These are phyloP conservation scores for Isoetes engelmannii DNA, from an alignment of 83 land plant species.

Conservation along the genomic window DNA sequence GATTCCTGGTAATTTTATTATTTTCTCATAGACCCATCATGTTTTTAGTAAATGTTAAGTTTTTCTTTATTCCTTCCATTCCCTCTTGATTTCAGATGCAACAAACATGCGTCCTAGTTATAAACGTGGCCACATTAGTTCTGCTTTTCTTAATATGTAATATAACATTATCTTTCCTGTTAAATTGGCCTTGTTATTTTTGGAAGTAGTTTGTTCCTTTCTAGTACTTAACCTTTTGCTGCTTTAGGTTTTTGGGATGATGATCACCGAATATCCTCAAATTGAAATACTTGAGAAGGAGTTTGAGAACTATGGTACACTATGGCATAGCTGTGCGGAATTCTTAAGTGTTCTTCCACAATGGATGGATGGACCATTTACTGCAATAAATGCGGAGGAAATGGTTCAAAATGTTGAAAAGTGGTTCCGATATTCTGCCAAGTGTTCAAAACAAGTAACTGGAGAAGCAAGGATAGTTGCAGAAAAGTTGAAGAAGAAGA, in stretches of 20 bases:
- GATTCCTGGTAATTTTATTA: too few species aligned
- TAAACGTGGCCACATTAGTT: too few species aligned
- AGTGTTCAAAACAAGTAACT: constrained; percentile 20
- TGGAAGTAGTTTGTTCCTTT: not conserved
- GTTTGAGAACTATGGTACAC: constrained; percentile 25
- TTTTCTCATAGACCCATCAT: too few species aligned
- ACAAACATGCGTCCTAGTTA: too few species aligned
- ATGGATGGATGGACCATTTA: constrained; percentile 46
- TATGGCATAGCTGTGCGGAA: constrained; percentile 34
- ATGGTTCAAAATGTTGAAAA: constrained; percentile 32
- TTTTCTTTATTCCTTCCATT: too few species aligned
- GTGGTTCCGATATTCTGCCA: constrained; percentile 36
- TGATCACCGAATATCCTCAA: constrained; percentile 29
- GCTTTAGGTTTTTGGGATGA: constrained; percentile 25
- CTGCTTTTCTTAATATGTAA: too few species aligned
- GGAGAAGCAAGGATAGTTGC: constrained; percentile 30
- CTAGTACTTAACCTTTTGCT: not conserved
- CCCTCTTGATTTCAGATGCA: too few species aligned
- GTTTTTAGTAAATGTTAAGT: too few species aligned
- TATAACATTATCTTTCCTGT: too few species aligned
- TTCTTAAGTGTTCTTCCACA: constrained; percentile 29
- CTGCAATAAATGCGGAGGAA: constrained; percentile 25
- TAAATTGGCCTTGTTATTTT: too few species aligned
- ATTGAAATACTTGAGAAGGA: constrained; percentile 32
- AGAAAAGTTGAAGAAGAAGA: constrained; percentile 25